phyloP scores from a whole-genome alignment of 805 yeast genomes.

The Kazachstania kunashirensis region DNA sequence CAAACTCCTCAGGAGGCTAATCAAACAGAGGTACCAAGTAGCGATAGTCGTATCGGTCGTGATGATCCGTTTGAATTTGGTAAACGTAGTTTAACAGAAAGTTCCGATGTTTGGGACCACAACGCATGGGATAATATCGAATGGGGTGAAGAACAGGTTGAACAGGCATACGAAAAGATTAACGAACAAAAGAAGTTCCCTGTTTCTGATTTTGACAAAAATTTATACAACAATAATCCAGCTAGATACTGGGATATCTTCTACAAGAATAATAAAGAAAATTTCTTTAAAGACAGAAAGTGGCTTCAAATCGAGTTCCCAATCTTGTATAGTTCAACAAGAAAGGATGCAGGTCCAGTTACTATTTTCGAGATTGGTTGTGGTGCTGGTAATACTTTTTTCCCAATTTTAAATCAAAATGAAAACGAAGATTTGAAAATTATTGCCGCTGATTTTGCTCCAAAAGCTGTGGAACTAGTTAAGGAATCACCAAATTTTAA shows the following conservation, averaged over 20 bases:
- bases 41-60: slow-evolving; percentile 55
- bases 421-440: slow-evolving; percentile 66
- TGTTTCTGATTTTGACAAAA: slow-evolving; percentile 79
- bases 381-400: slow-evolving; percentile 96
- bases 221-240: slow-evolving; percentile 71
- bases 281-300: slow-evolving; percentile 91
- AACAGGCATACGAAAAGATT: slow-evolving; percentile 66
- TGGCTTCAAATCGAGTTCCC: slow-evolving; percentile 97
- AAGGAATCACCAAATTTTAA: slow-evolving; percentile 52
- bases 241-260: slow-evolving; percentile 93
- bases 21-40: background rate
- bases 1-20: background rate
- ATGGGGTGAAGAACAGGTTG: slow-evolving; percentile 86
- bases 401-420: slow-evolving; percentile 77
- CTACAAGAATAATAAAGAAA: slow-evolving; percentile 81
- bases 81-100: slow-evolving; percentile 61
- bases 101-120: slow-evolving; percentile 78
- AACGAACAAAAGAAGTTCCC: slow-evolving; percentile 69
- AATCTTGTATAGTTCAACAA: slow-evolving; percentile 65
- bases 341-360: slow-evolving; percentile 56
- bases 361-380: slow-evolving; percentile 89
- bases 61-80: slow-evolving; percentile 92
- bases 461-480: slow-evolving; percentile 82
- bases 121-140: slow-evolving; percentile 96
- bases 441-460: slow-evolving; percentile 82